Base-by-base conservation (phyloP, 345 rosid genomes). In the Pistacia integerrima region DNA sequence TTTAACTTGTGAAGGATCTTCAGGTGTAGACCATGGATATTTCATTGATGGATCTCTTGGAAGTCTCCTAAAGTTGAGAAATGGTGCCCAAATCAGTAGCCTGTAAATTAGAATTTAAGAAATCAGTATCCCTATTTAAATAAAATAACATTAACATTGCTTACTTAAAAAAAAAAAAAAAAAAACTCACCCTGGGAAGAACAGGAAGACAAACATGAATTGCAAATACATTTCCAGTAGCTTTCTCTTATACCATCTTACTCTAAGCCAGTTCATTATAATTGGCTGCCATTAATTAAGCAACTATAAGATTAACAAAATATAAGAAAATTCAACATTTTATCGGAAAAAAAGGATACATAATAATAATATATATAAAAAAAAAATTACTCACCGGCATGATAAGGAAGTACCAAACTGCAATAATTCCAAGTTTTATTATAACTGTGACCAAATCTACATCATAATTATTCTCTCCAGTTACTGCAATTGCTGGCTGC, bases 181-280 rank as follows among this genome's bases (percentile, higher is more conserved):
- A 41, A 41, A 41, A 1, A 41, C 9, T 41, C 54, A 93, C 98
- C 94, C 94, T 0, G 98, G 96, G 72, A 92, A 95, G 90, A 93
- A 95, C 74, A 93, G 1, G 92, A 95, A 93, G 79, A 92, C 90
- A 82, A 70, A 91, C 98, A 93, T 93, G 88, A 95, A 93, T 82
- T 95, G 98, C 51, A 93, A 51, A 72, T 90, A 92, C 98, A 88
- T 95, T 82, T 95, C 96, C 54, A 93, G 49, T 16, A 90, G 85
- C 48, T 92, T 93, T 78, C 98, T 90, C 77, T 81, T 90, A 84
- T 95, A 95, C 97, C 92, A 87, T 78, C 96, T 91, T 76, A 87
- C 70, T 84, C 99, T 84, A 9, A 91, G 84, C 97, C 97, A 93
- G 86, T 93, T 93, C 97, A 93, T 87, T 78, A 93, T 89, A 82